These are phyloP conservation scores for Phytophthora aleatoria DNA, from an alignment of 352 stramenopile species.

Conservation along the genomic window DNA sequence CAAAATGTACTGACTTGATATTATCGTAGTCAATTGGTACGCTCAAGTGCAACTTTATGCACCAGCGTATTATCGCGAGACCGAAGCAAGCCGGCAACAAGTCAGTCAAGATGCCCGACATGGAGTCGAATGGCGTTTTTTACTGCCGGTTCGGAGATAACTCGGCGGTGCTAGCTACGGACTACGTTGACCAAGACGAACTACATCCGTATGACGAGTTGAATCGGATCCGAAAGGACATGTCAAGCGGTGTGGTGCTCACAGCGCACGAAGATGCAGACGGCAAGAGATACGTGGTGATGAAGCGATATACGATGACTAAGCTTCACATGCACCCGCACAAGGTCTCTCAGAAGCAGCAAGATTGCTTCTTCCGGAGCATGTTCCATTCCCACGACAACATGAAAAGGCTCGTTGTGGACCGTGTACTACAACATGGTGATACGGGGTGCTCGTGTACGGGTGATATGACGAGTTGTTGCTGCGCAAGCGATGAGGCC, in stretches of 20 bases:
- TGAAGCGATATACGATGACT: constrained; percentile 72
- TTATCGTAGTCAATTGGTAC: constrained; percentile 56
- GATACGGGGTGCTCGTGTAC: constrained; percentile 32
- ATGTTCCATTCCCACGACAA: constrained; percentile 63
- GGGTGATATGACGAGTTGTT: constrained; percentile 25
- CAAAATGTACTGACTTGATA: too few relatives aligned
- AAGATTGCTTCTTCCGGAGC: constrained; percentile 57
- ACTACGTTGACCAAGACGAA: constrained; percentile 77
- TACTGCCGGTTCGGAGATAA: constrained; percentile 62
- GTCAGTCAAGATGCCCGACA: constrained; percentile 49
- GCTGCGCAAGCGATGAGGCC: constrained; percentile 27
- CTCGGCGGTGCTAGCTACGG: constrained; percentile 56
- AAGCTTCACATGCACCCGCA: constrained; percentile 81
- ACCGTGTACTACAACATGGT: constrained; percentile 34
- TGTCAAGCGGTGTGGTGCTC: constrained; percentile 67
- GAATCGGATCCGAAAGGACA: constrained; percentile 68
- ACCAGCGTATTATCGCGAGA: constrained; percentile 71
- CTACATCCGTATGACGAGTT: constrained; percentile 63
- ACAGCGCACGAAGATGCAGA: constrained; percentile 49
- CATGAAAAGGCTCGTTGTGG: constrained; percentile 59
- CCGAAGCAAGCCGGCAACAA: constrained; percentile 47
- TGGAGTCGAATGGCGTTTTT: constrained; percentile 73
- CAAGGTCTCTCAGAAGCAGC: constrained; percentile 56
- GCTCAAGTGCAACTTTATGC: constrained; percentile 76
- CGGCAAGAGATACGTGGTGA: constrained; percentile 62